These are phyloP conservation scores for Fusarium oligoseptatum DNA, from an alignment of 2,329 filamentous ascomycete species.

Conservation along the genomic window DNA sequence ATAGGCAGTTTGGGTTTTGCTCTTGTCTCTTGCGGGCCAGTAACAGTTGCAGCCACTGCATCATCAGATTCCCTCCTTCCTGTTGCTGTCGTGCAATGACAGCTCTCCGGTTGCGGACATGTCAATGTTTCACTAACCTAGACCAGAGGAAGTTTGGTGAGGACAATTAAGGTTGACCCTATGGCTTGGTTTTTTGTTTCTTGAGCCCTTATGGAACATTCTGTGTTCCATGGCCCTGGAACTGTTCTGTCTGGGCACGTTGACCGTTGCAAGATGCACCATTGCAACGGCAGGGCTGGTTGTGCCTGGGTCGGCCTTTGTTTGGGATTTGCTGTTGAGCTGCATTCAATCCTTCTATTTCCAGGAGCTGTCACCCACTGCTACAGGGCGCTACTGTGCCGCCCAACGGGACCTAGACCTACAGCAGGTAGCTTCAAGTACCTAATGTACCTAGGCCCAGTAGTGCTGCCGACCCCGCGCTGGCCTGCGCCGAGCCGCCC, in stretches of 20 bases:
- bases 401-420: conserved; percentile 24
- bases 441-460: conserved; percentile 20
- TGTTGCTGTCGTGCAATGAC: conserved; percentile 31
- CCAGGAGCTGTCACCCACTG: conserved; percentile 26
- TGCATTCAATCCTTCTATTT: conserved; percentile 13
- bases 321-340: conserved; percentile 2
- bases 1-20: conserved; percentile 9
- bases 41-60: conserved; percentile 39
- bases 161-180: background rate
- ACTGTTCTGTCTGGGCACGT: background rate
- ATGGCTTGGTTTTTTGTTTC: background rate
- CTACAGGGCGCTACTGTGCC: conserved; percentile 25
- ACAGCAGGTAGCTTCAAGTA: conserved; percentile 14
- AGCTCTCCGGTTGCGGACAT: background rate
- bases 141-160: background rate
- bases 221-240: conserved; percentile 1
- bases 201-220: background rate
- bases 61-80: conserved; percentile 30
- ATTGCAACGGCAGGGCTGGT: conserved; percentile 1
- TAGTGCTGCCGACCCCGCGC: conserved; percentile 45
- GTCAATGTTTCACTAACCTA: conserved; percentile 4
- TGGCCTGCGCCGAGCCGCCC: conserved; percentile 39
- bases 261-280: conserved; percentile 6
- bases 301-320: background rate
- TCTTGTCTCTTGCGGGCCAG: conserved; percentile 9